These are phyloP conservation scores for Boletus sp. DNA, from an alignment of 768 basidiomycete genomes.

Conservation along the genomic window DNA sequence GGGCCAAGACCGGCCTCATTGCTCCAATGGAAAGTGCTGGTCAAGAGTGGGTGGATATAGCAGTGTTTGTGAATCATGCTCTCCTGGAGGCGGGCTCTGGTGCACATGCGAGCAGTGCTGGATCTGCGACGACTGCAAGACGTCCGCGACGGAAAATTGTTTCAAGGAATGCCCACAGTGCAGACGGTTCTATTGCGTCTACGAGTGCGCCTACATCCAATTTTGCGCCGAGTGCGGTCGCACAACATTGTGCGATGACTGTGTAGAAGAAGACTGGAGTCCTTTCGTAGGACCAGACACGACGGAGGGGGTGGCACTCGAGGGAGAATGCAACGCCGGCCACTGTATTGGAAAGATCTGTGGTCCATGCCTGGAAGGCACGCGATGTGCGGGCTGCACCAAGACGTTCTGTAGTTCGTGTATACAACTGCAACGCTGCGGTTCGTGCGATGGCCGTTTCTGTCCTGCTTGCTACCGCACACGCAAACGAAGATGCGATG, in stretches of 20 bases:
- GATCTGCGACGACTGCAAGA: slow-evolving; percentile 25
- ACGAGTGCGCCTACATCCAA: slow-evolving; percentile 23
- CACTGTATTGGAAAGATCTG: slow-evolving; percentile 13
- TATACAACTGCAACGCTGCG: slow-evolving; percentile 1
- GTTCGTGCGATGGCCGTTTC: slow-evolving; percentile 1
- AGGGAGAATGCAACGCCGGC: not conserved
- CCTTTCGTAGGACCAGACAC: not conserved
- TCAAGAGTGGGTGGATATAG: slow-evolving; percentile 9
- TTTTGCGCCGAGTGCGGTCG: slow-evolving; percentile 19
- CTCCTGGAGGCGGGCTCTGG: slow-evolving; percentile 18
- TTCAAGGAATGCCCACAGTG: slow-evolving; percentile 20
- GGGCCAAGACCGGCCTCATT: slow-evolving; percentile 4
- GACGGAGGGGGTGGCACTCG: slow-evolving; percentile 11
- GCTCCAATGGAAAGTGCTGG: slow-evolving; percentile 19
- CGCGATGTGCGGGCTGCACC: slow-evolving; percentile 14
- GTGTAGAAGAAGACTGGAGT: slow-evolving; percentile 22
- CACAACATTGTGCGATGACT: slow-evolving; percentile 24
- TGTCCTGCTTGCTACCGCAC: slow-evolving; percentile 7
- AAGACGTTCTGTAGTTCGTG: slow-evolving; percentile 15
- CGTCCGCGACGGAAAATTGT: not conserved
- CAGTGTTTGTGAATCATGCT: slow-evolving; percentile 17
- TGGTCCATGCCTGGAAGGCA: slow-evolving; percentile 4
- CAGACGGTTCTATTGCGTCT: slow-evolving; percentile 12
- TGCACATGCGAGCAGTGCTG: slow-evolving; percentile 20
- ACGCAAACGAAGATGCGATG: not conserved